Evolutionary conservation across 345 rosid species (phyloP).

Genomic region (Linum tenue): DNA sequence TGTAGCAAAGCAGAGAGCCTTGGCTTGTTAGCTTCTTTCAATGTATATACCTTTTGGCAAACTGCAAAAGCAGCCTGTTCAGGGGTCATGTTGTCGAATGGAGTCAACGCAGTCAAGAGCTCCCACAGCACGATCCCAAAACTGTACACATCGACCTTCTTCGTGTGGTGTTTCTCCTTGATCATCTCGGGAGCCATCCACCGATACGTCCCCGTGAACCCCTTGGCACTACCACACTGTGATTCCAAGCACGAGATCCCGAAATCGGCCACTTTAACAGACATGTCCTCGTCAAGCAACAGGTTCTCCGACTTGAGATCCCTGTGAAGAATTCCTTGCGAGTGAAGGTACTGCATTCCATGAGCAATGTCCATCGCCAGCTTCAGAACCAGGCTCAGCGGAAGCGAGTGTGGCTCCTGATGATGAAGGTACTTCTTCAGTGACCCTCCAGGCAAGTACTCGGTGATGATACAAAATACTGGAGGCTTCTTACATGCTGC

Average conservation of each 20-base stretch:
- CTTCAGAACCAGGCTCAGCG: slow-evolving; percentile 48
- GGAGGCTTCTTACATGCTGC: slow-evolving; percentile 31
- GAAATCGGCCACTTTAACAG: slow-evolving; percentile 67
- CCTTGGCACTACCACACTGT: slow-evolving; percentile 54
- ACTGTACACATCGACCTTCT: slow-evolving; percentile 76
- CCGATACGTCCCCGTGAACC: slow-evolving; percentile 68
- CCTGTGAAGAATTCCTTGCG: slow-evolving; percentile 58
- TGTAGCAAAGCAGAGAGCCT: neutral
- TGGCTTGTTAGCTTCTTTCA: no score
- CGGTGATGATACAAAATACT: slow-evolving; percentile 28
- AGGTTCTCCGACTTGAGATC: slow-evolving; percentile 78
- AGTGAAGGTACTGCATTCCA: slow-evolving; percentile 72
- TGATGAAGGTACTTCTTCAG: slow-evolving; percentile 61
- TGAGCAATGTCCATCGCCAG: slow-evolving; percentile 61
- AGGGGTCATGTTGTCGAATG: slow-evolving; percentile 69
- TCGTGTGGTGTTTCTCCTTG: slow-evolving; percentile 58
- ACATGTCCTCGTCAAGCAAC: slow-evolving; percentile 57
- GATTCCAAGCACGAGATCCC: slow-evolving; percentile 71
- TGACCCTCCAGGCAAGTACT: slow-evolving; percentile 26
- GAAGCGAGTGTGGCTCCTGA: slow-evolving; percentile 60
- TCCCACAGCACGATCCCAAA: slow-evolving; percentile 80
- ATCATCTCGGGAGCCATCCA: slow-evolving; percentile 95
- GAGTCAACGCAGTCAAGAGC: slow-evolving; percentile 57
- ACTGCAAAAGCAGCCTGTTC: slow-evolving; percentile 85
- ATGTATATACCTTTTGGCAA: slow-evolving; percentile 53